Evolutionary conservation across 805 yeast genomes (phyloP), one percentile per base, ranked within the genome.

Genomic region (Candida ponderosae): DNA sequence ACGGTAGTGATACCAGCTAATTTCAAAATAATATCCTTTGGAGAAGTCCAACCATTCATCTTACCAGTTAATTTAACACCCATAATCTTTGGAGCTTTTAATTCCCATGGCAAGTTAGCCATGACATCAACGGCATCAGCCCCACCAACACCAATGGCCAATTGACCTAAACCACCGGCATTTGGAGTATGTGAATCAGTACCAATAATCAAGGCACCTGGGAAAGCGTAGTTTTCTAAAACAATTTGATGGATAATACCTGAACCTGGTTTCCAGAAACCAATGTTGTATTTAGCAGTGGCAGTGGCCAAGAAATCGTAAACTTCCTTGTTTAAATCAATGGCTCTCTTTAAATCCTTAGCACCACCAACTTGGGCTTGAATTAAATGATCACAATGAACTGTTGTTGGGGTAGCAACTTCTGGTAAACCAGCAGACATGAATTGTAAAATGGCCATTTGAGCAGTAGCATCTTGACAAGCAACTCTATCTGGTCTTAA

Each of bases 261-360:
- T n/a, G 96, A 88, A 57, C 97, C 97, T 54, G 97, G 96, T 60
- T 89, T 89, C 97, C 97, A 89, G 79, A 89, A 89, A 65, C 95
- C 96, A 63, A 89, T 83, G 71, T 90, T 88, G 71, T 89, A 89
- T 71, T 88, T 89, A 54, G 90, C 88, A 56, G 95, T 87, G 47
- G 96, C 89, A 40, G 88, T 67, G 48, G 84, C 76, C 63, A 89
- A 74, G 69, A 89, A 90, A 65, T 89, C 95, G 65, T 78, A 89
- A 47, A 89, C 97, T 70, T 89, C 97, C 66, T 82, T 83, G 76
- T 89, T 89, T 54, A 86, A 72, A 55, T 82, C 83, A 47, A 86
- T 79, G 50, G 96, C 94, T 58, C 88, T 79, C 39, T 76, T 76
- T 60, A 90, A 74, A 68, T 89, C 97, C 62, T 74, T 69, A 37